Base-by-base conservation (phyloP, 2,329 filamentous ascomycete genomes). In the Trichoderma lentiforme region DNA sequence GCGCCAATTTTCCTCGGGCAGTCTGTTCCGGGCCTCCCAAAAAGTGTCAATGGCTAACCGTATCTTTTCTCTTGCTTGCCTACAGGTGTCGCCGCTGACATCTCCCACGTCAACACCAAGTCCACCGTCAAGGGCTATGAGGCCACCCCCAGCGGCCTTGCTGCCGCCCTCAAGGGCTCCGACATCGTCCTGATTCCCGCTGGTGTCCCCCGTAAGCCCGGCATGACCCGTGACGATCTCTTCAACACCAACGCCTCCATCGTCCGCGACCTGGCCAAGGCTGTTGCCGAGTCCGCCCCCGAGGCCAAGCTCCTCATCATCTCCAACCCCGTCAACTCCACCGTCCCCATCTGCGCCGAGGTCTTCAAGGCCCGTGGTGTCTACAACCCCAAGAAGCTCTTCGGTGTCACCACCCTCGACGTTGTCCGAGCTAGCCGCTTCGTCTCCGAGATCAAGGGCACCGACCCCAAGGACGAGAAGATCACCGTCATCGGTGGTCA, bases 171-270 rank as follows among this genome's bases (percentile, higher is more conserved):
- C 83, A 92, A 93, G 86, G 95, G 89, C 82, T 87, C 94, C 80
- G 94, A 98, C 85, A 91, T 99, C 79, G 93, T 99, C 81, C 90
- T 99, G 82, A 98, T 99, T 84, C 96, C 96, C 81, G 96, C 96
- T 81, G 96, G 96, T 89, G 95, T 99, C 77, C 96, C 96, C 82
- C 94, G 96, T 87, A 98, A 98, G 91, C 96, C 96, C 83, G 96
- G 96, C 86, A 99, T 99, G 96, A 97, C 93, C 86, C 95, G 96
- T 89, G 96, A 99, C 86, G 95, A 99, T 84, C 92, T 99, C 76
- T 99, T 99, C 94, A 98, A 98, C 91, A 99, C 95, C 89, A 99
- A 99, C 86, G 96, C 96, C 84, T 97, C 94, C 83, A 99, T 99
- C 84, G 96, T 99, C 83, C 95, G 95, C 82, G 96, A 98, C 86